A percentile compares a stretch with the other conserved stretches of the same genome.
Conservation (phyloP, 2,329 filamentous ascomycete species). For the Grosmannia huntii region DNA sequence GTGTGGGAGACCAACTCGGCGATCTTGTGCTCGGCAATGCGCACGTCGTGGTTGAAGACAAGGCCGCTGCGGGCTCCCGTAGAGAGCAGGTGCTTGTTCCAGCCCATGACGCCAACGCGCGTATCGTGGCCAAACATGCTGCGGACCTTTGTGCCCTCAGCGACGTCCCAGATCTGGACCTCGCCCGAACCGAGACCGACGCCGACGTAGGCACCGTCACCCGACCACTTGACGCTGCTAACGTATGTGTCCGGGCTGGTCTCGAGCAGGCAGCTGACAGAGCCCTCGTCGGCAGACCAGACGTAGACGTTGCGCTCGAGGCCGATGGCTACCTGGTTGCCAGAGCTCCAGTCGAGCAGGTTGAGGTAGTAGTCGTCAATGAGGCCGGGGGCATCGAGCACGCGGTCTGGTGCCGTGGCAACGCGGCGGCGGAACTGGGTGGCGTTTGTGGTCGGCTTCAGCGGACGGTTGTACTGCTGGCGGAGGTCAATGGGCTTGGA, state of each 20-base stretch:
- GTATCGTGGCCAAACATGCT: slow-evolving; percentile 98
- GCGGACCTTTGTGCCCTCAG: slow-evolving; percentile 87
- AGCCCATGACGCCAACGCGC: slow-evolving; percentile 94
- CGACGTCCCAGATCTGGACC: slow-evolving; percentile 98
- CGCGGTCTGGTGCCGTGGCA: slow-evolving; percentile 86
- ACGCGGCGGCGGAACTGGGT: slow-evolving; percentile 87
- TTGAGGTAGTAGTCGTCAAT: slow-evolving; percentile 99
- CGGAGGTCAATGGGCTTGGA: slow-evolving; percentile 96
- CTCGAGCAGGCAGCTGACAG: slow-evolving; percentile 80
- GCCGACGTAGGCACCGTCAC: slow-evolving; percentile 89
- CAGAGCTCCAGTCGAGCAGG: slow-evolving; percentile 93
- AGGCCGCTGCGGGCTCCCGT: slow-evolving; percentile 89
- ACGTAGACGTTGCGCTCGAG: slow-evolving; percentile 96
- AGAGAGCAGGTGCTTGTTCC: slow-evolving; percentile 96
- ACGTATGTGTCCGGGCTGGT: slow-evolving; percentile 85
- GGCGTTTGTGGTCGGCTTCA: slow-evolving; percentile 65
- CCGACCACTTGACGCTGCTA: slow-evolving; percentile 97
- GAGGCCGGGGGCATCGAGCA: slow-evolving; percentile 88
- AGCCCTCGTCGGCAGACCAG: slow-evolving; percentile 91
- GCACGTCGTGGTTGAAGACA: slow-evolving; percentile 97
- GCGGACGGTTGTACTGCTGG: slow-evolving; percentile 92
- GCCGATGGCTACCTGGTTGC: slow-evolving; percentile 95
- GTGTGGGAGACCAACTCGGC: slow-evolving; percentile 95
- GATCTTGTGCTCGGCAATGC: slow-evolving; percentile 93
- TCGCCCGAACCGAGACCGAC: slow-evolving; percentile 92